Percentiles rank a stretch among this genome's conserved stretches.
Conservation (phyloP, 306 rosid genomes). For the Fragaria ananassa region DNA sequence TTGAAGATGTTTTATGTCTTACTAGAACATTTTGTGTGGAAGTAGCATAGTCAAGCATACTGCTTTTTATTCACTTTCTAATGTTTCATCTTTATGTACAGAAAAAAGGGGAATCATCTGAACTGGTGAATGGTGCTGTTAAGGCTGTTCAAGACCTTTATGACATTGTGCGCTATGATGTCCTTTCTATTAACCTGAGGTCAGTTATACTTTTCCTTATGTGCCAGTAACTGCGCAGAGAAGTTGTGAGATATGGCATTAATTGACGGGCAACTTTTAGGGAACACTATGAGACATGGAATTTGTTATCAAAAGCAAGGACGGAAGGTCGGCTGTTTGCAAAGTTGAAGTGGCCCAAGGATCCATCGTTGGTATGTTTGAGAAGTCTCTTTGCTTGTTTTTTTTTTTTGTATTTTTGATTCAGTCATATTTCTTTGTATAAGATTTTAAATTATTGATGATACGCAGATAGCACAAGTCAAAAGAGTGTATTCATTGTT, state of each 20-base stretch:
- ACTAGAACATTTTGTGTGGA: neutral
- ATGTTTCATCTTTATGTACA: conserved; percentile 26
- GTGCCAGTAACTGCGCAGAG: neutral
- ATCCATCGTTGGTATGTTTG: conserved; percentile 58
- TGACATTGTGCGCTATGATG: conserved; percentile 70
- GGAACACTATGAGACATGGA: conserved; percentile 70
- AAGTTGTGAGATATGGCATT: conserved; percentile 1
- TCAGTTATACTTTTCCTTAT: conserved; percentile 26
- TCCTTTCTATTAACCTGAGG: conserved; percentile 70
- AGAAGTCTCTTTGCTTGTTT: conserved; percentile 5
- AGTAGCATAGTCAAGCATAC: neutral
- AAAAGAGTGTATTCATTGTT: conserved; percentile 77
- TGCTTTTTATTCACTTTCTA: neutral
- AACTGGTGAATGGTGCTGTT: conserved; percentile 71
- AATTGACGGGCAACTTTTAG: conserved; percentile 35
- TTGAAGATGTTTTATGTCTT: neutral
- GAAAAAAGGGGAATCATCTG: conserved; percentile 64
- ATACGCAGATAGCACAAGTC: conserved; percentile 59
- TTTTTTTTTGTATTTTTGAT: neutral
- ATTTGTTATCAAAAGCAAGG: conserved; percentile 58
- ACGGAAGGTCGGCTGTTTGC: conserved; percentile 70
- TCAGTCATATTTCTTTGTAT: neutral
- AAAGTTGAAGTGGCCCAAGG: conserved; percentile 80
- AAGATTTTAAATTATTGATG: conserved; percentile 23
- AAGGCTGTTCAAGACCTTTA: conserved; percentile 88